Conservation (phyloP, 768 basidiomycete species). For the Suillus sp. region DNA sequence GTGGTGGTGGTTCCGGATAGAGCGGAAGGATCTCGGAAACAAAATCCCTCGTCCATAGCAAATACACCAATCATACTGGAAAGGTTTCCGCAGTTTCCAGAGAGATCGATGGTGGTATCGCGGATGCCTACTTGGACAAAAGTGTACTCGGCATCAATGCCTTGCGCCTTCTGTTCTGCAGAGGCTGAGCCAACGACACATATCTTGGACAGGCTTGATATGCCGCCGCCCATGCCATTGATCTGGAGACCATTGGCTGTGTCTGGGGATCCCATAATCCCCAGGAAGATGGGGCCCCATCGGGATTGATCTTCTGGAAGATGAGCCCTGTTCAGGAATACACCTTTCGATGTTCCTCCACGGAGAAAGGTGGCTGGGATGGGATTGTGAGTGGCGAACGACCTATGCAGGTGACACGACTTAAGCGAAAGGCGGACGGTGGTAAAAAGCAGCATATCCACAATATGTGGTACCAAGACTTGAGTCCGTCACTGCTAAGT, state of each 20-base stretch:
- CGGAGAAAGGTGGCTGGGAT: conserved; percentile 50
- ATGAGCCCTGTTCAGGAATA: conserved; percentile 57
- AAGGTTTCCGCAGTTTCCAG: conserved; percentile 78
- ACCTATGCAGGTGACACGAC: neutral
- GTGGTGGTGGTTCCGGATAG: conserved; percentile 33
- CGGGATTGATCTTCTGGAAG: conserved; percentile 52
- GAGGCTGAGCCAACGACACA: conserved; percentile 61
- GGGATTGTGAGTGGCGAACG: conserved; percentile 7
- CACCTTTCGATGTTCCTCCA: conserved; percentile 79
- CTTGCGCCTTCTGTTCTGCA: conserved; percentile 39
- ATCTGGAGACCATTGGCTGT: conserved; percentile 66
- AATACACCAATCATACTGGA: conserved; percentile 74
- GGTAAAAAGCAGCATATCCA: neutral
- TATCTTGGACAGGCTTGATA: conserved; percentile 75
- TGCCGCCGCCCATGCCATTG: conserved; percentile 81
- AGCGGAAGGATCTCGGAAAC: conserved; percentile 20
- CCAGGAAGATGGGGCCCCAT: conserved; percentile 66
- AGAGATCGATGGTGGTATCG: conserved; percentile 61
- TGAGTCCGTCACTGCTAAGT: neutral
- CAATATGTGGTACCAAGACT: neutral
- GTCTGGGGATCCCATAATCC: conserved; percentile 85
- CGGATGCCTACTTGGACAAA: conserved; percentile 67
- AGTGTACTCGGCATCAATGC: conserved; percentile 68
- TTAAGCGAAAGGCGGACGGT: neutral
- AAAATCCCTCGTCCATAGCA: conserved; percentile 67